A percentile compares a stretch with the other conserved stretches of the same genome.
phyloP scores from a whole-genome alignment of 2,329 filamentous ascomycete species.

The Fusarium sp. region DNA sequence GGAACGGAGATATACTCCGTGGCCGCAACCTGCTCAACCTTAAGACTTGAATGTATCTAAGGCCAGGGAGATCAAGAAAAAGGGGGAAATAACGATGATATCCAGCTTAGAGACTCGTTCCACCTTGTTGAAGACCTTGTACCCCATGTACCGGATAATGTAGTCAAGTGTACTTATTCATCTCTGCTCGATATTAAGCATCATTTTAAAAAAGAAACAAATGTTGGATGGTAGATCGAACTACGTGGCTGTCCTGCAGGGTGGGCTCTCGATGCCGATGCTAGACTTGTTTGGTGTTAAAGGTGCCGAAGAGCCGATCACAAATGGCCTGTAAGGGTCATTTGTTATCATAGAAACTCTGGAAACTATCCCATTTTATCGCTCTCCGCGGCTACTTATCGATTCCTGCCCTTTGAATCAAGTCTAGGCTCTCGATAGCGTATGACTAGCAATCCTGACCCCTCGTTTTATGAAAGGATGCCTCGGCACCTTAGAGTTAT shows the following conservation, averaged over 20 bases:
- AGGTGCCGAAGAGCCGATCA: not conserved
- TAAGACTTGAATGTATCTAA: not conserved
- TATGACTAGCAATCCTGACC: not conserved
- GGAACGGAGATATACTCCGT: not conserved
- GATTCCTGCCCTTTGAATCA: not conserved
- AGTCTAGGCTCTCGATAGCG: not conserved
- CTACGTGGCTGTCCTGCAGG: not conserved
- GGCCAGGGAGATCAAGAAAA: too few relatives aligned
- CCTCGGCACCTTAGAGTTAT: not conserved
- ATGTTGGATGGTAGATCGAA: not conserved
- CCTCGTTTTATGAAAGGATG: not conserved
- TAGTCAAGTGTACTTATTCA: accelerated
- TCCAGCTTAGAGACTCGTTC: not conserved
- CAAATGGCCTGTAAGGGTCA: not conserved
- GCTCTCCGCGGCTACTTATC: not conserved
- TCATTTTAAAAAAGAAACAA: not conserved
- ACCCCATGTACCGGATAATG: too few relatives aligned
- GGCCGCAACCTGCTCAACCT: not conserved
- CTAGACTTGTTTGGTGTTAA: not conserved
- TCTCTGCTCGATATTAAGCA: not conserved
- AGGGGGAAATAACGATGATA: too few relatives aligned
- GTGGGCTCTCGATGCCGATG: not conserved
- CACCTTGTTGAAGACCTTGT: not conserved
- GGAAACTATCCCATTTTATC: not conserved
- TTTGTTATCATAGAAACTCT: not conserved